phyloP scores from a whole-genome alignment of 108 stramenopile species.

The Bacterosira constricta region DNA sequence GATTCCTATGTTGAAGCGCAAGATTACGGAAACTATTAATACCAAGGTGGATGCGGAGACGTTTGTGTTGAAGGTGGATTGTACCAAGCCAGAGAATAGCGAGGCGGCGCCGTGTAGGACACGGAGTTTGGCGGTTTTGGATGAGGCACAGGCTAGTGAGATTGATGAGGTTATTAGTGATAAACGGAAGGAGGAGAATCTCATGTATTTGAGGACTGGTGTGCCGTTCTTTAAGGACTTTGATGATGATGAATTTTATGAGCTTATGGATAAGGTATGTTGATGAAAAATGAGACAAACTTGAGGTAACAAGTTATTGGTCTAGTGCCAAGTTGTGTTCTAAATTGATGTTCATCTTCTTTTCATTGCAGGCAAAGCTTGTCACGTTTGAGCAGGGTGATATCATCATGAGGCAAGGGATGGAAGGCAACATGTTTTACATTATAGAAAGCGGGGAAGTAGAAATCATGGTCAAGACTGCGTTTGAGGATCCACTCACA shows the following conservation, averaged over 20 bases:
- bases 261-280: constrained; percentile 54
- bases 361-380: constrained; percentile 49
- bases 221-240: constrained; percentile 70
- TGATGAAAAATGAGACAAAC: too few relatives aligned
- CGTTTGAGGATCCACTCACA: constrained; percentile 83
- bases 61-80: constrained; percentile 47
- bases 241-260: constrained; percentile 69
- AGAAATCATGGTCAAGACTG: constrained; percentile 77
- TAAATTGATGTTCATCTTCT: not conserved
- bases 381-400: constrained; percentile 76
- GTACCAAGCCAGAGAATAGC: constrained; percentile 26
- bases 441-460: constrained; percentile 84
- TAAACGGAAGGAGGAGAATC: constrained; percentile 51
- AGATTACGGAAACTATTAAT: constrained; percentile 68
- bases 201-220: constrained; percentile 49
- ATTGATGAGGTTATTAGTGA: constrained; percentile 59
- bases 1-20: constrained; percentile 80
- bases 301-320: too few relatives aligned
- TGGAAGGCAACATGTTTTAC: constrained; percentile 79
- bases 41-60: constrained; percentile 64
- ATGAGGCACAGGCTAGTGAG: constrained; percentile 27
- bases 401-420: constrained; percentile 83
- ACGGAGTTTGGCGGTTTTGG: constrained; percentile 27
- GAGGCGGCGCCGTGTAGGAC: constrained; percentile 50
- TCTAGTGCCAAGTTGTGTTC: too few relatives aligned